These are phyloP conservation scores for Myrica gale DNA, from an alignment of 306 rosid genomes.

Conservation along the genomic window DNA sequence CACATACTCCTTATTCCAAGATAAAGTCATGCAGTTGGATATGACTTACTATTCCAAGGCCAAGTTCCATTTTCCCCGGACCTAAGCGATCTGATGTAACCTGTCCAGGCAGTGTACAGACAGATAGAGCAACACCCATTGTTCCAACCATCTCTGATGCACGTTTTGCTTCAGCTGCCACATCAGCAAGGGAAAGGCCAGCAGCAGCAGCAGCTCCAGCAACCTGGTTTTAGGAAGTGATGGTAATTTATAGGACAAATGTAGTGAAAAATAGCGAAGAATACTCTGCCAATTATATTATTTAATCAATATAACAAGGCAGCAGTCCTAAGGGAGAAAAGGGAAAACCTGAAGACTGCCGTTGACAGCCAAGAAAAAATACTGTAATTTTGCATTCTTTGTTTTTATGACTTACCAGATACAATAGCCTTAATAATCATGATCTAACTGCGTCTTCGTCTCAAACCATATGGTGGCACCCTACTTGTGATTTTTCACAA, in stretches of 20 bases:
- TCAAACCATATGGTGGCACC: background rate
- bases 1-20: conserved; percentile 3
- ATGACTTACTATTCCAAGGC: conserved; percentile 89
- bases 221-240: conserved; percentile 52
- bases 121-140: conserved; percentile 87
- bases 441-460: background rate
- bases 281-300: background rate
- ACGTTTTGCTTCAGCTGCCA: conserved; percentile 75
- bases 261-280: background rate
- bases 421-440: background rate
- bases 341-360: background rate
- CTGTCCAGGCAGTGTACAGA: conserved; percentile 88
- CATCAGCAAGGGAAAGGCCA: conserved; percentile 74
- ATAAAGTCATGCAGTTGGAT: conserved; percentile 5
- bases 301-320: conserved; percentile 2
- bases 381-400: background rate
- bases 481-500: background rate
- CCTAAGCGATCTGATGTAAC: conserved; percentile 86
- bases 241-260: conserved; percentile 4
- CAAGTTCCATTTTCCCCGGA: conserved; percentile 87
- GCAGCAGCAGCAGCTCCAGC: conserved; percentile 98
- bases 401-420: background rate
- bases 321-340: background rate
- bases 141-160: conserved; percentile 95
- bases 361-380: background rate